Evolutionary conservation across 2,329 filamentous ascomycete genomes (phyloP).

Genomic region (Nannizzia gypsea): DNA sequence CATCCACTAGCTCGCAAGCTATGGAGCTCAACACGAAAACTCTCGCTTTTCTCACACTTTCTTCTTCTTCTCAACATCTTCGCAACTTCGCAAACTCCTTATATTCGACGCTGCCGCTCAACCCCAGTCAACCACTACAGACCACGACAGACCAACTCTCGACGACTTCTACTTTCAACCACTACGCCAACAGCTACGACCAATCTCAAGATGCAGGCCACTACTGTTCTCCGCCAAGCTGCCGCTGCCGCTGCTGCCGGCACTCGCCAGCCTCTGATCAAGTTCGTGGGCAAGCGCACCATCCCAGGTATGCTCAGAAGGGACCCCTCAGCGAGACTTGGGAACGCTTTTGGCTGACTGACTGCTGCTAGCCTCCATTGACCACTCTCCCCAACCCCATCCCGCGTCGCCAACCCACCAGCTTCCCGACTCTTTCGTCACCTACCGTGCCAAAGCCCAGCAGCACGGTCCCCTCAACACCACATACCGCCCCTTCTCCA

Average conservation of each 20-base stretch:
- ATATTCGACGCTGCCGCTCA: neutral
- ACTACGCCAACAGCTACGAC: conserved; percentile 13
- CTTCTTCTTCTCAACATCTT: neutral
- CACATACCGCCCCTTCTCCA: conserved; percentile 25
- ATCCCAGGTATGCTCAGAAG: conserved; percentile 30
- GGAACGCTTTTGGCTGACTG: neutral
- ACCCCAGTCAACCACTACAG: neutral
- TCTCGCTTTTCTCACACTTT: neutral
- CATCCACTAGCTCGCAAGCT: neutral
- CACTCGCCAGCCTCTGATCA: conserved; percentile 39
- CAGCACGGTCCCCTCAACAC: conserved; percentile 50
- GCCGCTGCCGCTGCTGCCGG: too few relatives aligned
- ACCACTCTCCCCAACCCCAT: conserved; percentile 48
- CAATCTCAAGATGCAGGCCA: conserved; percentile 28
- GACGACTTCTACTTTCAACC: conserved; percentile 11
- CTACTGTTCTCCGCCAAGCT: conserved; percentile 29
- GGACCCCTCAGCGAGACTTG: neutral
- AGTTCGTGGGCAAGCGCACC: conserved; percentile 39
- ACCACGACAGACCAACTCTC: neutral
- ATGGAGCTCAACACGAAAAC: neutral
- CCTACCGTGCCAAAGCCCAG: conserved; percentile 51
- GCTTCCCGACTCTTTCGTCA: conserved; percentile 51
- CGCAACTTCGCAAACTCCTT: neutral
- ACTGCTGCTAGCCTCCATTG: conserved; percentile 27
- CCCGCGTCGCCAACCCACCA: conserved; percentile 44